A percentile compares a stretch with the other conserved stretches of the same genome.
Evolutionary conservation across 805 yeast species (phyloP).

Genomic region (Sugiyamaella americana): DNA sequence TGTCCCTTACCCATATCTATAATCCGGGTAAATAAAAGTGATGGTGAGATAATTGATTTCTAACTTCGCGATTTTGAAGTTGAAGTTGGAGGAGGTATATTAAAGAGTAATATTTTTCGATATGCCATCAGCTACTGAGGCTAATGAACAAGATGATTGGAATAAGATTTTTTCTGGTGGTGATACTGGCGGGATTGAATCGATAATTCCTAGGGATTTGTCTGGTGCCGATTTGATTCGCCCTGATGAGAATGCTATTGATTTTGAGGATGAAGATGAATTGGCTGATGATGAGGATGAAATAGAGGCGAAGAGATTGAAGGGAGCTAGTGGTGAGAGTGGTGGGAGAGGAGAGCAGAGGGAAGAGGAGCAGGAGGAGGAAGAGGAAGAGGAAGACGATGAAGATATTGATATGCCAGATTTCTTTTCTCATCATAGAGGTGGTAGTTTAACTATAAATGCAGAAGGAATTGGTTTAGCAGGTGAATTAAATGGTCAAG

Average conservation of each 20-base stretch:
- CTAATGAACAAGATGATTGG: slow-evolving; percentile 31
- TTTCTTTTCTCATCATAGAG: slow-evolving; percentile 17
- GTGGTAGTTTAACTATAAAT: slow-evolving; percentile 32
- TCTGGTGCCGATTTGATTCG: slow-evolving; percentile 47
- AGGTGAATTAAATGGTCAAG: not conserved
- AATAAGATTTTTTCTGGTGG: slow-evolving; percentile 26
- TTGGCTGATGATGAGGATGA: slow-evolving; percentile 77
- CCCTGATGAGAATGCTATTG: slow-evolving; percentile 90
- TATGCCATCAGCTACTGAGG: not conserved
- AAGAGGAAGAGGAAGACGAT: slow-evolving; percentile 16
- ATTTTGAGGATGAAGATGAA: slow-evolving; percentile 91
- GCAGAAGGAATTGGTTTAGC: slow-evolving; percentile 14
- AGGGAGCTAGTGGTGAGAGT: slow-evolving; percentile 6
- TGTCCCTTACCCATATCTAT: no score
- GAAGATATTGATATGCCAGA: slow-evolving; percentile 36
- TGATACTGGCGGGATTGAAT: slow-evolving; percentile 22
- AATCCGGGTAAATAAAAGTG: no score
- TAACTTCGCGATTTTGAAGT: no score
- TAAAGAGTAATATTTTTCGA: no score
- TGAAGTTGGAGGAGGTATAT: no score
- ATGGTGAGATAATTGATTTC: no score
- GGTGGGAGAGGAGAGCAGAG: slow-evolving; percentile 14
- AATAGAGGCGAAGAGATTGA: slow-evolving; percentile 16
- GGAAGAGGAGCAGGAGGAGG: slow-evolving; percentile 17
- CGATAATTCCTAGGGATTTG: slow-evolving; percentile 29